Conservation (phyloP, 192 early-diverging fungal species). For the Podila minutissima region DNA sequence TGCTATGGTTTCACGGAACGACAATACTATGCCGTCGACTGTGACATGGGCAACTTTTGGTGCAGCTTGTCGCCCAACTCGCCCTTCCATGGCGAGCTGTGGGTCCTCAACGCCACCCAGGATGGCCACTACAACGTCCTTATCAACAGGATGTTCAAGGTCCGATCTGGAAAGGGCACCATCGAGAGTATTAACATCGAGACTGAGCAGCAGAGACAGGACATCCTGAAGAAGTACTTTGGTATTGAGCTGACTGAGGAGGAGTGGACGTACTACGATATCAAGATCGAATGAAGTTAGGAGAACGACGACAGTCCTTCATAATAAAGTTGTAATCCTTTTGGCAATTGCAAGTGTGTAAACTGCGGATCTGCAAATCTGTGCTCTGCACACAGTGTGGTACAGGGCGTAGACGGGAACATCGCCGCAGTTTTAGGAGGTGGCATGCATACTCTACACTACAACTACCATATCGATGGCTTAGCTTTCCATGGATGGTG, state of each 20-base stretch:
- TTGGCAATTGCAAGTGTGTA: no score
- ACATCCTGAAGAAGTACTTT: conserved; percentile 19
- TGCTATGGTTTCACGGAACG: conserved; percentile 20
- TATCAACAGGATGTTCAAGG: neutral
- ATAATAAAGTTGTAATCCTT: no score
- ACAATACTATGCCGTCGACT: conserved; percentile 17
- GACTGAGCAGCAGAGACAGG: conserved; percentile 18
- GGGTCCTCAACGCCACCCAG: conserved; percentile 14
- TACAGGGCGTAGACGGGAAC: no score
- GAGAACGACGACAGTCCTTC: no score
- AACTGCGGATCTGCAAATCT: no score
- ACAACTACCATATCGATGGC: no score
- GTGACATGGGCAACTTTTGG: conserved; percentile 15
- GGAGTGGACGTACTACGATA: conserved; percentile 18
- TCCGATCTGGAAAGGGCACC: conserved; percentile 1
- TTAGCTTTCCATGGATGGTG: neutral
- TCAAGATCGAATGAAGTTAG: neutral
- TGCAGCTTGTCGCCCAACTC: conserved; percentile 13
- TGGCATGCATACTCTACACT: no score
- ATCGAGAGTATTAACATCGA: conserved; percentile 5
- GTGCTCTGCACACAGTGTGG: no score
- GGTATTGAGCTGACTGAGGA: conserved; percentile 23
- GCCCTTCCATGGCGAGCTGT: neutral
- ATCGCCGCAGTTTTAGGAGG: no score
- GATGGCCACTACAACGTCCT: conserved; percentile 12